phyloP scores from a whole-genome alignment of 2,329 filamentous ascomycete genomes.

The Samsoniella hepiali region DNA sequence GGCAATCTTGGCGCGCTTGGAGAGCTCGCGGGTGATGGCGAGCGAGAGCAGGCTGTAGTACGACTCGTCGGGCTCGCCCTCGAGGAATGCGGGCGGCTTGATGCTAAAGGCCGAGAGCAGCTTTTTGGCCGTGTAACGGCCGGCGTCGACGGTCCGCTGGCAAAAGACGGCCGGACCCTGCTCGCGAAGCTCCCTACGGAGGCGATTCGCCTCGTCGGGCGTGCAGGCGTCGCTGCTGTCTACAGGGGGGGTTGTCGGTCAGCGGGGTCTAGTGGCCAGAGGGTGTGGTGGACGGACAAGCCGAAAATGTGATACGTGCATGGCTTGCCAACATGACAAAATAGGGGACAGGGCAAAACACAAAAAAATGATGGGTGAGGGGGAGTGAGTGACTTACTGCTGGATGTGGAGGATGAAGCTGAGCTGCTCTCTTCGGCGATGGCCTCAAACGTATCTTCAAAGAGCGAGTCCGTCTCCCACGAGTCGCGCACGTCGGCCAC shows the following conservation, averaged over 20 bases:
- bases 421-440: constrained; percentile 46
- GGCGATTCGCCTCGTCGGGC: constrained; percentile 64
- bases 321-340: neutral
- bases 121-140: constrained; percentile 72
- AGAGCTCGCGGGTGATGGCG: constrained; percentile 75
- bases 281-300: constrained; percentile 3
- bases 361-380: neutral
- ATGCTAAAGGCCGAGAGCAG: constrained; percentile 84
- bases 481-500: constrained; percentile 51
- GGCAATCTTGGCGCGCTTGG: constrained; percentile 73
- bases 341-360: neutral
- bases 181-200: constrained; percentile 67
- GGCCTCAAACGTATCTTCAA: constrained; percentile 60
- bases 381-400: constrained; percentile 39
- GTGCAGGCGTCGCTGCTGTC: constrained; percentile 55
- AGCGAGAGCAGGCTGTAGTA: constrained; percentile 74
- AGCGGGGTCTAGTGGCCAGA: neutral
- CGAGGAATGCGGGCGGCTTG: constrained; percentile 68
- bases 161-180: constrained; percentile 78
- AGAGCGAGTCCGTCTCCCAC: constrained; percentile 63
- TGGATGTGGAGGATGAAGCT: constrained; percentile 37
- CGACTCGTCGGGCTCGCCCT: constrained; percentile 62
- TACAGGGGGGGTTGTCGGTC: constrained; percentile 21
- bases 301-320: constrained; percentile 7
- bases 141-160: constrained; percentile 64